Evolutionary conservation across 257 asterid genomes (phyloP), one percentile per base, ranked within the genome.

Genomic region (Solanum chilense): DNA sequence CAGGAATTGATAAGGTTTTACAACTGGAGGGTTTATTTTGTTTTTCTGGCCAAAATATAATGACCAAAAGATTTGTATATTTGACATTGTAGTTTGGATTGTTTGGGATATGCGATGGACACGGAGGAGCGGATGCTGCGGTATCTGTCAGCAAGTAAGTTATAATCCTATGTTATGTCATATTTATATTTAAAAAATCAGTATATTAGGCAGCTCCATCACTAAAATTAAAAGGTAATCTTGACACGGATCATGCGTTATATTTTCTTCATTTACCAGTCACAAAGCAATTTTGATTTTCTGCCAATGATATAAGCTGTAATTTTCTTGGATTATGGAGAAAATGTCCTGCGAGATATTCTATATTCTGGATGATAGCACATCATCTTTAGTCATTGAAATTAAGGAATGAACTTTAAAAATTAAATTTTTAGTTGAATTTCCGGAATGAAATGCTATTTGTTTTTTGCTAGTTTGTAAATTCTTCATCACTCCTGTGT

Each of bases 61-160:
- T 87, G 78, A 68, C 71, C 84, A 39, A 88, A 80, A 85, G 58
- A 86, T 45, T 87, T 81, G 83, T 69, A 66, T 18, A 70, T 73
- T 39, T 87, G 87, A 66, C 83, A 39, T 91, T 89, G 93, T 94
- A 96, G 98, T 94, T 96, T 88, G 99, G 98, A 86, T 87, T 96
- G 87, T 96, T 96, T 71, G 95, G 95, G 84, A 92, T 96, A 89
- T 96, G 96, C 18, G 99, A 96, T 82, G 99, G 99, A 80, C 99
- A 96, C 88, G 99, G 99, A 60, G 99, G 98, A 89, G 96, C 93
- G 62, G 93, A 92, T 90, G 99, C 99, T 73, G 98, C 99, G 70
- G 89, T 91, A 73, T 93, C 96, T 86, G 98, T 92, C 87, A 93
- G 98, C 98, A 94, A 96, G 99, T 97, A 87, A 93, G 96, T 93